Base-by-base conservation (phyloP, 1,284 basidiomycete genomes). In the Calocybe gambosa region DNA sequence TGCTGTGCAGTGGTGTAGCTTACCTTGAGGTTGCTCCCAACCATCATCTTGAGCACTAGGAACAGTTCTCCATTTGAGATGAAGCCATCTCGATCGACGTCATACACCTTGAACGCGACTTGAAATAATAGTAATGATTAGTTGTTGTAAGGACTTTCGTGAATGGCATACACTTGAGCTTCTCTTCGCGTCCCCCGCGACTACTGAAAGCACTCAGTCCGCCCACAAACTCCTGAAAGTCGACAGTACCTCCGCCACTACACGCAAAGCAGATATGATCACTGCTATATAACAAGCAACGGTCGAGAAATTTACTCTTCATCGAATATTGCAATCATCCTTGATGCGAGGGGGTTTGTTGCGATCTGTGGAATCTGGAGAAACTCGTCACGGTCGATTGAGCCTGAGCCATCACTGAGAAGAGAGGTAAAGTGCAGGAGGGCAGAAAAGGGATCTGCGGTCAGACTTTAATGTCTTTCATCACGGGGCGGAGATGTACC, bases 41-140 rank as follows among this genome's bases (percentile, higher is more conserved):
- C 96, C 95, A 99, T 99, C 92, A 99, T 98, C 76, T 99, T 99
- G 53, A 99, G 73, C 33, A 99, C 95, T 43, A 99, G 73, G 71
- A 98, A 99, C 39, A 99, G 78, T 69, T 99, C 95, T 47, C 95
- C 96, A 62, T 99, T 99, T n/a, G 93, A 96, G 63, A 99, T 99
- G 67, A 73, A 95, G 1, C 93, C 93, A 61, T 99, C 95, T 41
- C 95, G 78, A 63, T 99, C 95, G 70, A 99, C 93, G 64, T 99
- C 96, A 62, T 99, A 99, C 42, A 99, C 96, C 64, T 99, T 96
- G 79, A 95, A 96, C 3, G 93, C 93, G 61, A 96, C 92, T 94
- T 53, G 26, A 45, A 37, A 33, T 16, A 15, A 21, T 36, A 19
- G 16, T 29, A 20, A 40, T 12, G 47, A 15, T 42, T 43, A 21